Conservation (phyloP, 495 filamentous ascomycete genomes). For the Penicillium parvum region DNA sequence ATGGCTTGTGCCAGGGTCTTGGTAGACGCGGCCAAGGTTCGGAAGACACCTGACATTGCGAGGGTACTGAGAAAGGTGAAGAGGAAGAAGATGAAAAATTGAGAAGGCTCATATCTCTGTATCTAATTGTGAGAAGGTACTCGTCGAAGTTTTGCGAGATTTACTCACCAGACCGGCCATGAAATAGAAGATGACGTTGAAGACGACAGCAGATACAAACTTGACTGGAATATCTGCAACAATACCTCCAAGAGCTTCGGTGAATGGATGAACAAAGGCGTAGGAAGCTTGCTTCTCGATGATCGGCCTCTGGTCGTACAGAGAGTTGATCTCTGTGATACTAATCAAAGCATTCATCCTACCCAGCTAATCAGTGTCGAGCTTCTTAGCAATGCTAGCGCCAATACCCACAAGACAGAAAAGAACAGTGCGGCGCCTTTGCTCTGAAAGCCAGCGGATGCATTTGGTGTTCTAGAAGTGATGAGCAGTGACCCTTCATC, state of each 20-base stretch:
- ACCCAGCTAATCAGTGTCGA: not conserved
- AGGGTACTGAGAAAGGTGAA: slow-evolving; percentile 51
- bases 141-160: not conserved
- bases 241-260: slow-evolving; percentile 55
- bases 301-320: slow-evolving; percentile 58
- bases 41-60: slow-evolving; percentile 51
- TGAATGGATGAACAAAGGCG: slow-evolving; percentile 61
- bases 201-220: slow-evolving; percentile 43
- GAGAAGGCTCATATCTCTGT: slow-evolving; percentile 40
- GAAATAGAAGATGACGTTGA: slow-evolving; percentile 57
- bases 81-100: slow-evolving; percentile 62
- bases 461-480: slow-evolving; percentile 46
- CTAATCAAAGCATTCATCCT: slow-evolving; percentile 53
- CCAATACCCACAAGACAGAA: slow-evolving; percentile 66
- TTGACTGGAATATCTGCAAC: slow-evolving; percentile 58
- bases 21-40: slow-evolving; percentile 43
- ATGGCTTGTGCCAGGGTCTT: slow-evolving; percentile 48
- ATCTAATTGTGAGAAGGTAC: slow-evolving; percentile 13
- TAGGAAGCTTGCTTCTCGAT: slow-evolving; percentile 63
- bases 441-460: slow-evolving; percentile 66
- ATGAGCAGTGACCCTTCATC: not conserved
- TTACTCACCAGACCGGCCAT: slow-evolving; percentile 48
- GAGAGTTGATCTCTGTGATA: slow-evolving; percentile 56
- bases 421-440: slow-evolving; percentile 87
- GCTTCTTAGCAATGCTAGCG: not conserved